phyloP scores from a whole-genome alignment of 2,329 filamentous ascomycete genomes.

The Pseudopyrenochaeta lycopersici region DNA sequence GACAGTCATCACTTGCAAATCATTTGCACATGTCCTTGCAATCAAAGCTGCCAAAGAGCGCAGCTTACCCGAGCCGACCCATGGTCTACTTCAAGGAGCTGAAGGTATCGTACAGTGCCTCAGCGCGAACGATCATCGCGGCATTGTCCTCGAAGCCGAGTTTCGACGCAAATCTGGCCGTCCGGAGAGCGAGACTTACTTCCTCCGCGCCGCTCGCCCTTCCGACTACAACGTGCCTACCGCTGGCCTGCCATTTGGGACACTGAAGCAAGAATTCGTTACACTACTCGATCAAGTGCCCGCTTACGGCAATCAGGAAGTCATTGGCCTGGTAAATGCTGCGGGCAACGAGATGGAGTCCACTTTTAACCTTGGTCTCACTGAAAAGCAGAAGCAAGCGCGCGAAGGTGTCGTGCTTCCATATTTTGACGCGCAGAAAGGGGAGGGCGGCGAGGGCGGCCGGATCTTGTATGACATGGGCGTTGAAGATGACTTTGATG shows the following conservation, averaged over 20 bases:
- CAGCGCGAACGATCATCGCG: constrained; percentile 60
- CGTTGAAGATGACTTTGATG: constrained; percentile 94
- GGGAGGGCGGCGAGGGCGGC: constrained; percentile 80
- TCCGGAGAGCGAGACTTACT: constrained; percentile 75
- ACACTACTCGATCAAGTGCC: constrained; percentile 78
- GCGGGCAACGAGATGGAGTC: constrained; percentile 55
- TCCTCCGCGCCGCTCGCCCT: constrained; percentile 49
- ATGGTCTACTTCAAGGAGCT: constrained; percentile 77
- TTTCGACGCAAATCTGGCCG: constrained; percentile 84
- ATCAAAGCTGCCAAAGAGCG: constrained; percentile 79
- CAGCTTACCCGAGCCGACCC: constrained; percentile 77
- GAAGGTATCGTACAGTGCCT: constrained; percentile 82
- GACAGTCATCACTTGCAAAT: constrained; percentile 77
- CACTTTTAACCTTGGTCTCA: constrained; percentile 87
- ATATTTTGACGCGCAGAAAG: constrained; percentile 95
- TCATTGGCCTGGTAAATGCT: constrained; percentile 34
- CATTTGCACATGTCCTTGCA: constrained; percentile 77
- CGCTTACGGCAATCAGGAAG: constrained; percentile 40
- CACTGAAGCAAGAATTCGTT: constrained; percentile 60
- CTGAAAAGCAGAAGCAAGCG: constrained; percentile 87
- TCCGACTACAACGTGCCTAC: constrained; percentile 28
- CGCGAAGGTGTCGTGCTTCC: constrained; percentile 90
- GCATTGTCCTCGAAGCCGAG: constrained; percentile 83
- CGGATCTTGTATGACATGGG: constrained; percentile 98
- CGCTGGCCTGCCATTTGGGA: constrained; percentile 25